Percentiles rank a stretch among this genome's conserved stretches.
Conservation (phyloP, 768 basidiomycete species). For the Holtermannia corniformis region DNA sequence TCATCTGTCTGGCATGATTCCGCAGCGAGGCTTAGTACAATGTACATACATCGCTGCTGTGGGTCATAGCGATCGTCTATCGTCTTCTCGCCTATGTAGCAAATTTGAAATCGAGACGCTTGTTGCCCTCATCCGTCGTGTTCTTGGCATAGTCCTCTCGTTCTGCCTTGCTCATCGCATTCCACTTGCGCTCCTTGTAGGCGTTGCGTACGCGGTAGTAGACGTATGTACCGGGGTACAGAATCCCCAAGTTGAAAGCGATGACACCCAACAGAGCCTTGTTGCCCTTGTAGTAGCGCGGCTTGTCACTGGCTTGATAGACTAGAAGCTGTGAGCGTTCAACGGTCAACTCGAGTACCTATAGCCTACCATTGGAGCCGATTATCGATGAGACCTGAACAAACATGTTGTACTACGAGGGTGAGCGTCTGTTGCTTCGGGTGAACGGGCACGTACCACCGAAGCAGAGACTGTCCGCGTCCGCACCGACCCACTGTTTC, state of each 20-base stretch:
- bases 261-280: conserved; percentile 33
- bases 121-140: conserved; percentile 37
- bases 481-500: conserved; percentile 36
- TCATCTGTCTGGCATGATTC: too few species aligned
- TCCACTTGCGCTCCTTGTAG: conserved; percentile 28
- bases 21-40: too few species aligned
- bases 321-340: conserved; percentile 9
- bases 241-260: conserved; percentile 33
- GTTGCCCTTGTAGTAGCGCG: conserved; percentile 35
- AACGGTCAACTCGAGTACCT: conserved; percentile 10
- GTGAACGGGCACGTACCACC: conserved; percentile 1
- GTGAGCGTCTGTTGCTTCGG: not conserved
- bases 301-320: conserved; percentile 13
- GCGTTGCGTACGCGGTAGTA: conserved; percentile 36
- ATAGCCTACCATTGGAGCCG: conserved; percentile 22
- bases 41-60: too few species aligned
- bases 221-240: conserved; percentile 31
- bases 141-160: conserved; percentile 31
- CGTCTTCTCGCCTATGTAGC: not conserved
- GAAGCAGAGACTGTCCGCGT: conserved; percentile 39
- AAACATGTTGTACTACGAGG: conserved; percentile 33
- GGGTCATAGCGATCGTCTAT: not conserved
- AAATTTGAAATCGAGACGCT: conserved; percentile 6
- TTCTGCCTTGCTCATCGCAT: conserved; percentile 28
- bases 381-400: conserved; percentile 37